Percentiles rank a stretch among this genome's conserved stretches.
phyloP scores from a whole-genome alignment of 176 grass and related monocot species.

The Zea luxurians region DNA sequence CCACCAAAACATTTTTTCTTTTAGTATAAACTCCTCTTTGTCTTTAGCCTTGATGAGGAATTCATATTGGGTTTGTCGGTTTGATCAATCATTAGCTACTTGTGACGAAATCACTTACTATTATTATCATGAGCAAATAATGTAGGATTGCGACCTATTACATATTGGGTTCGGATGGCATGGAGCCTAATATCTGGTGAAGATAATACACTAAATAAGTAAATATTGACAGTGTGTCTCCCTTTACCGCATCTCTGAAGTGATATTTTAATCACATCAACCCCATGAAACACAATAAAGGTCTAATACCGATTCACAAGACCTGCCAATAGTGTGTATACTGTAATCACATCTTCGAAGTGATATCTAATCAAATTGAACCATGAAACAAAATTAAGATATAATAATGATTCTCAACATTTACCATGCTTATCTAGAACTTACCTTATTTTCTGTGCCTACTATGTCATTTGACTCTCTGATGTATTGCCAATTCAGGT shows the following conservation, averaged over 20 bases:
- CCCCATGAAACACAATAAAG: constrained; percentile 17
- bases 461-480: constrained; percentile 26
- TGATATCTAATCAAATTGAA: neutral
- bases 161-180: constrained; percentile 18
- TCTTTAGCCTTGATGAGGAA: constrained; percentile 20
- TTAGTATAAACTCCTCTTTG: constrained; percentile 23
- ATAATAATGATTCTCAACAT: constrained; percentile 4
- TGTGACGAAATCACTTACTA: constrained; percentile 12
- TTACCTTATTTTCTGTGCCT: constrained; percentile 12
- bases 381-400: constrained; percentile 19
- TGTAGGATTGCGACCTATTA: neutral
- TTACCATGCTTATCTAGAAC: constrained; percentile 8
- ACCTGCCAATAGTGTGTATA: constrained; percentile 3
- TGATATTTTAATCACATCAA: constrained; percentile 2
- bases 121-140: constrained; percentile 12
- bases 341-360: neutral
- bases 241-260: neutral
- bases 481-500: constrained; percentile 51
- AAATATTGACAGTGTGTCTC: neutral
- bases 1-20: neutral
- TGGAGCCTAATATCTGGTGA: constrained; percentile 9
- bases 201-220: neutral
- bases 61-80: constrained; percentile 20
- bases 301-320: constrained; percentile 1
- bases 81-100: constrained; percentile 26